These are phyloP conservation scores for Fusarium sterilihyphosum DNA, from an alignment of 2,329 filamentous ascomycete genomes.

Conservation along the genomic window DNA sequence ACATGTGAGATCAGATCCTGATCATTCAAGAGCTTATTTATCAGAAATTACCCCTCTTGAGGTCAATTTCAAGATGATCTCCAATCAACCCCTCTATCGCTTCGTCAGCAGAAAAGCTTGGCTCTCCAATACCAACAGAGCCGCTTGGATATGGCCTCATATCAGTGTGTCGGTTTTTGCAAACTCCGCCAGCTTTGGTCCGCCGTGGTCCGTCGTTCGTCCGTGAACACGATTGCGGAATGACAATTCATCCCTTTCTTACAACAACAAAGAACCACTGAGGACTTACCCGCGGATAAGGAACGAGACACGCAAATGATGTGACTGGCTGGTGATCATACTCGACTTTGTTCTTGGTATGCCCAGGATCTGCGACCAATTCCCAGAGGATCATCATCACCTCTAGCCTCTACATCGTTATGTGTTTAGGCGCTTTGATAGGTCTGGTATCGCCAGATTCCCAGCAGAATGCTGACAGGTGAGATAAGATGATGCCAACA, in stretches of 20 bases:
- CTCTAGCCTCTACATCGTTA: not conserved
- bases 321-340: not conserved
- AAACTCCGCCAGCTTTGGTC: conserved; percentile 21
- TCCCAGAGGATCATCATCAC: not conserved
- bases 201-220: conserved; percentile 18
- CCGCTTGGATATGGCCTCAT: conserved; percentile 6
- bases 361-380: conserved; percentile 14
- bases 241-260: not conserved
- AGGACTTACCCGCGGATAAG: not conserved
- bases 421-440: not conserved
- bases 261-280: not conserved
- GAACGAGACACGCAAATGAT: not conserved
- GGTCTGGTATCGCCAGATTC: not conserved
- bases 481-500: conserved; percentile 18
- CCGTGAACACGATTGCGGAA: not conserved
- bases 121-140: not conserved
- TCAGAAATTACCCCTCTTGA: not conserved
- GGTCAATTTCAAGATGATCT: not conserved
- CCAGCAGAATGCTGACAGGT: conserved; percentile 26
- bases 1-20: not conserved
- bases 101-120: conserved; percentile 19
- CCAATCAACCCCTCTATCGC: not conserved
- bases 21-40: conserved; percentile 1
- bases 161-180: conserved; percentile 9
- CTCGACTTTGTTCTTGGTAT: not conserved